Conservation (phyloP, 2,329 filamentous ascomycete species). For the Diaporthe batatas region DNA sequence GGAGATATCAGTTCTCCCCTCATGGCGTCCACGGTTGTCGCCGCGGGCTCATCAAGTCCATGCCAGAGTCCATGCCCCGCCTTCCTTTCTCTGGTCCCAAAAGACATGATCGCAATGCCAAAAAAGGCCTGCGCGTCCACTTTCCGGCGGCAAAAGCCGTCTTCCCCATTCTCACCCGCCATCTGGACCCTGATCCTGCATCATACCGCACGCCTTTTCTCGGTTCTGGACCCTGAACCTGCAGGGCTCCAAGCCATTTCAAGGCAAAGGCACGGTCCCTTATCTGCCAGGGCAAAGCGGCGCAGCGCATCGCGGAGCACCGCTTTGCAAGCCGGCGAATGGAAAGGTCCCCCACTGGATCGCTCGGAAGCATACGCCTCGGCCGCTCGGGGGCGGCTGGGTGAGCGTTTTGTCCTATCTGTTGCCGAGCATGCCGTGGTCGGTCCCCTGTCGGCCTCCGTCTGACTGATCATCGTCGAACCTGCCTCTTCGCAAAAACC, state of each 20-base stretch:
- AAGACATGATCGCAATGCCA: not conserved
- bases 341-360: not conserved
- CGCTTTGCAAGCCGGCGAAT: not conserved
- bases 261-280: slow-evolving; percentile 30
- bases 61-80: not conserved
- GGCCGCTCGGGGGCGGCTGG: slow-evolving; percentile 10
- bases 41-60: not conserved
- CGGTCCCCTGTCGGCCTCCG: slow-evolving; percentile 25
- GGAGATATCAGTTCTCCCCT: not conserved
- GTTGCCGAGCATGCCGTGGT: slow-evolving; percentile 26
- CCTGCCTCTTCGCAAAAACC: slow-evolving; percentile 22
- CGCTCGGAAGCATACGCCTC: slow-evolving; percentile 2
- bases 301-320: not conserved
- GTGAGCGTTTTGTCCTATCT: slow-evolving; percentile 4
- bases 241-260: slow-evolving; percentile 35
- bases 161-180: not conserved
- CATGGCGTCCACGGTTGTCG: not conserved
- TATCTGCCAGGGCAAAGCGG: slow-evolving; percentile 33
- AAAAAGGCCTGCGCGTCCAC: slow-evolving; percentile 8
- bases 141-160: not conserved
- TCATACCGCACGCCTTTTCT: slow-evolving; percentile 31
- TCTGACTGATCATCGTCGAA: slow-evolving; percentile 10
- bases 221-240: slow-evolving; percentile 8
- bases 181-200: slow-evolving; percentile 27
- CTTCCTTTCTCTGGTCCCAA: not conserved